Percentiles rank a stretch among this genome's conserved stretches.
Evolutionary conservation across 2,329 filamentous ascomycete species (phyloP).

Genomic region (Botrytis fabae): DNA sequence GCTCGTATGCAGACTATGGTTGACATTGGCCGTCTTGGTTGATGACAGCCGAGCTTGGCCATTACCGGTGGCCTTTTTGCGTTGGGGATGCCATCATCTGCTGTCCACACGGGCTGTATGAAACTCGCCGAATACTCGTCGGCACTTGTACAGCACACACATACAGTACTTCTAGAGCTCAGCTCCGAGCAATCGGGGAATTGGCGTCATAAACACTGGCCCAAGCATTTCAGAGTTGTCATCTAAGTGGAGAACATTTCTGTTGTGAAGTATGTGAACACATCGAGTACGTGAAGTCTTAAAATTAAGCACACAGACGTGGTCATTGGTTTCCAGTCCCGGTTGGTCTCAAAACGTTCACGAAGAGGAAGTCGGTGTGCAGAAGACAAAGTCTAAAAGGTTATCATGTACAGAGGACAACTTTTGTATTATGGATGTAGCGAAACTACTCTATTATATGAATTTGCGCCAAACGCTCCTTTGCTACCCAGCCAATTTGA

Average conservation of each 20-base stretch:
- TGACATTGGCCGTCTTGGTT: constrained; percentile 1
- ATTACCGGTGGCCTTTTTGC: background rate
- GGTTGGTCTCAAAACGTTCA: background rate
- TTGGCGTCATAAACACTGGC: background rate
- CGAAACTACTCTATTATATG: constrained; percentile 19
- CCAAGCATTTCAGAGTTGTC: background rate
- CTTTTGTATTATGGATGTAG: constrained; percentile 21
- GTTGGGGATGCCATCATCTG: constrained; percentile 1
- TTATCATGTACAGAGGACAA: constrained; percentile 7
- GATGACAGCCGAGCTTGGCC: background rate
- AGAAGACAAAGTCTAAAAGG: background rate
- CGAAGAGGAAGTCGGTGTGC: background rate
- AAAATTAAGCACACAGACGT: background rate
- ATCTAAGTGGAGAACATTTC: background rate
- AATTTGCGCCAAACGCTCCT: constrained; percentile 21
- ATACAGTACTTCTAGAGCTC: background rate
- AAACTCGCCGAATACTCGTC: background rate
- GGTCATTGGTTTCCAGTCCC: background rate
- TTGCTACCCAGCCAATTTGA: constrained; percentile 19
- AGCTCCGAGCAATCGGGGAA: background rate
- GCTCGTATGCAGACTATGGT: too few species aligned
- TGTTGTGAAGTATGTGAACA: background rate
- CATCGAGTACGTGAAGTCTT: constrained; percentile 2
- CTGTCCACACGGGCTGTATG: background rate
- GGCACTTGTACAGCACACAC: constrained; percentile 3